Percentiles rank a stretch among this genome's conserved stretches.
phyloP scores from a whole-genome alignment of 179 eudicot genomes.

The Beta lomatogona region DNA sequence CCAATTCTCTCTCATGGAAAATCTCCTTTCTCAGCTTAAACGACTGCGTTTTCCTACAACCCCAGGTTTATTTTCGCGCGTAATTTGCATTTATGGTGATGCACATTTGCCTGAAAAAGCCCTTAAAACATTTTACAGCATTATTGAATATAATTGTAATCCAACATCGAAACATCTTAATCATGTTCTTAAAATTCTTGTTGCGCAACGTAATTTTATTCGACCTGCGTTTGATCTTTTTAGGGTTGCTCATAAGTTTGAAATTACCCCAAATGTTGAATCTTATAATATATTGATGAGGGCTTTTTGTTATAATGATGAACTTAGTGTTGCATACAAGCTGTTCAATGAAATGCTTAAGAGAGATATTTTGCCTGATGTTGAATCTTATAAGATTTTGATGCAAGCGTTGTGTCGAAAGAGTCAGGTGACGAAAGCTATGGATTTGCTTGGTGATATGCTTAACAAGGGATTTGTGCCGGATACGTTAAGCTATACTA shows the following conservation, averaged over 20 bases:
- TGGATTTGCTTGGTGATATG: conserved; percentile 87
- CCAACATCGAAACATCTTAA: conserved; percentile 74
- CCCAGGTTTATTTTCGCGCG: conserved; percentile 65
- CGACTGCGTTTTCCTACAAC: conserved; percentile 40
- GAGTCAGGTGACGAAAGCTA: conserved; percentile 79
- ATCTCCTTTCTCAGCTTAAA: conserved; percentile 49
- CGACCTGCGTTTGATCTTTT: conserved; percentile 78
- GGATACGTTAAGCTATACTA: conserved; percentile 75
- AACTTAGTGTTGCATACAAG: conserved; percentile 73
- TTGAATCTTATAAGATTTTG: conserved; percentile 70
- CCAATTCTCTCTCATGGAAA: conserved; percentile 70
- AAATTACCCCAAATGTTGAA: conserved; percentile 49
- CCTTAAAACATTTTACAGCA: conserved; percentile 56
- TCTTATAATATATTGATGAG: conserved; percentile 82
- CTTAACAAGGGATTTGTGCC: conserved; percentile 90
- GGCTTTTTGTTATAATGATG: conserved; percentile 61
- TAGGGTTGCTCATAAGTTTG: conserved; percentile 53
- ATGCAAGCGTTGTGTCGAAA: conserved; percentile 94
- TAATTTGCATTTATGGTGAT: conserved; percentile 69
- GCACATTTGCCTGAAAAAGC: conserved; percentile 77
- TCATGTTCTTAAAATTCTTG: conserved; percentile 56
- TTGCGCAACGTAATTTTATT: conserved; percentile 46
- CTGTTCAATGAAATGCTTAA: conserved; percentile 81
- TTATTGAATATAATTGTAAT: conserved; percentile 57
- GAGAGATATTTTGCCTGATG: conserved; percentile 85